phyloP scores from a whole-genome alignment of 805 yeast genomes.

The Vanderwaltozyma yarrowii region DNA sequence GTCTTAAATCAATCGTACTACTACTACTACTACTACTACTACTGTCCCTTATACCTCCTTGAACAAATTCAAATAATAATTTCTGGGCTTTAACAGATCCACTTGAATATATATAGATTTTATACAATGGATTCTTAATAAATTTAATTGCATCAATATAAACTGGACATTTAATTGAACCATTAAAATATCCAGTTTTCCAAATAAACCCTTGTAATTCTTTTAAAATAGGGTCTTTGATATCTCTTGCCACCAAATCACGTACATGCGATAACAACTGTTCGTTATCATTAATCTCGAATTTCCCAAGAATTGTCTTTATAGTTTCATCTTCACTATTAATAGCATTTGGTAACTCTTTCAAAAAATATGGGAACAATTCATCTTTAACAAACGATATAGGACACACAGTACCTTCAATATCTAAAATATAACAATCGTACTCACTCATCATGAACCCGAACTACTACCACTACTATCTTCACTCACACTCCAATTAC shows the following conservation, averaged over 20 bases:
- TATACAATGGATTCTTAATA: slow-evolving; percentile 29
- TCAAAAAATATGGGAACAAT: slow-evolving; percentile 65
- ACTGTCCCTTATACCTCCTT: no score
- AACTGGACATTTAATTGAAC: slow-evolving; percentile 67
- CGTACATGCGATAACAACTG: slow-evolving; percentile 39
- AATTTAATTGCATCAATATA: slow-evolving; percentile 60
- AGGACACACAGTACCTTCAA: slow-evolving; percentile 92
- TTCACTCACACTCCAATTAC: no score
- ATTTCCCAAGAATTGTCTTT: slow-evolving; percentile 18
- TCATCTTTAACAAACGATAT: slow-evolving; percentile 77
- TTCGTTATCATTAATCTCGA: slow-evolving; percentile 22
- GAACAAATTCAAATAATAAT: slow-evolving; percentile 58
- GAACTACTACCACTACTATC: no score
- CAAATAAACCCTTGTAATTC: slow-evolving; percentile 76
- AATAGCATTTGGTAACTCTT: slow-evolving; percentile 36
- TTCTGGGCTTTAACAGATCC: slow-evolving; percentile 87
- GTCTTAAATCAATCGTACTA: slow-evolving; percentile 40
- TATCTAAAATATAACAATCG: slow-evolving; percentile 38
- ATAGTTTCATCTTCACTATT: slow-evolving; percentile 12
- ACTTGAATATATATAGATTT: slow-evolving; percentile 71
- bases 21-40: slow-evolving; percentile 22
- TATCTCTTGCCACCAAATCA: slow-evolving; percentile 50
- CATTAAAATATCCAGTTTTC: slow-evolving; percentile 69
- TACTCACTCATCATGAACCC: background rate
- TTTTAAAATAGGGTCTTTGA: slow-evolving; percentile 71